Base-by-base conservation (phyloP, 768 basidiomycete species). In the Pholiota conissans region DNA sequence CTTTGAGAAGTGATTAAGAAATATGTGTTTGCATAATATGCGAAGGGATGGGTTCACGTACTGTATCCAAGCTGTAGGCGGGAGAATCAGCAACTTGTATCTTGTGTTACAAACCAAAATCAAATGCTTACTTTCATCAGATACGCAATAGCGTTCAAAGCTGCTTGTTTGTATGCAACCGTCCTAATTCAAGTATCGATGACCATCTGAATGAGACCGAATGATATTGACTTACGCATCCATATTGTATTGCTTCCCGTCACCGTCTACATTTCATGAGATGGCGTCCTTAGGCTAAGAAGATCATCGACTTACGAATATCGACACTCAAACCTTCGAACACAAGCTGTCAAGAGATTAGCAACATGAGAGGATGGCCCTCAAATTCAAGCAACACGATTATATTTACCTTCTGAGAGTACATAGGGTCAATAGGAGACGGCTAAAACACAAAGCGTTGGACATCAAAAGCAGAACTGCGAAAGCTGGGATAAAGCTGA, bases 121-220 rank as follows among this genome's bases (percentile, higher is more conserved):
- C 3, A 29, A 29, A 3, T 5, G 60, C 67, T 26, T 49, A 84
- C 85, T 79, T 88, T 88, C 74, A 79, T 75, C 42, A 92, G 75
- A 68, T 92, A 91, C 2, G 81, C 79, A 51, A 92, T 91, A 2
- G 86, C 81, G 63, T 90, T 90, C 54, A 90, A 71, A 0, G 90
- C 87, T 5, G 90, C 90, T 71, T 89, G 88, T 67, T 91, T 90
- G 68, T 88, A 91, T 2, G 90, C 89, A 16, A 89, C 86, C 20
- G 88, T 83, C 0, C 86, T 87, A 49, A 20, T n/a, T 32, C 1
- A 18, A 9, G n/a, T 50, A 22, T 45, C 40, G 5, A 52, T 22
- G 2, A 40, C 37, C 24, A 47, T 14, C 5, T 3, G 37, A 10
- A 18, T 5, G 0, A 18, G 11, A n/a, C 1, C 14, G 20, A 39